These are phyloP conservation scores for Remersonia thermophila DNA, from an alignment of 2,329 filamentous ascomycete genomes.

Conservation along the genomic window DNA sequence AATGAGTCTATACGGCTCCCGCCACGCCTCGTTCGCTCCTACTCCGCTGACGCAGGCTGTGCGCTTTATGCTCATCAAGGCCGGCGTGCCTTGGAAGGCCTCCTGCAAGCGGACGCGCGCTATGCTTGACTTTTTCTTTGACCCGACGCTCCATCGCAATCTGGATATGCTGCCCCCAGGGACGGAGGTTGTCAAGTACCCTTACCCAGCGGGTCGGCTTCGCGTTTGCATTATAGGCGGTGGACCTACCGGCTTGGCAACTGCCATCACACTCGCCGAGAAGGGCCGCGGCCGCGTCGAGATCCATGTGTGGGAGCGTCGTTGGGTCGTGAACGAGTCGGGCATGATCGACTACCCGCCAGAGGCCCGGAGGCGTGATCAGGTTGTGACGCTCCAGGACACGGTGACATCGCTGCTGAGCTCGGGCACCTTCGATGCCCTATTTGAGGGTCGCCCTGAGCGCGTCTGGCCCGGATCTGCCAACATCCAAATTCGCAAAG, in stretches of 20 bases:
- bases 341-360: constrained; percentile 21
- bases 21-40: constrained; percentile 20
- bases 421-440: constrained; percentile 18
- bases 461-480: constrained; percentile 25
- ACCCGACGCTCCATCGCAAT: constrained; percentile 22
- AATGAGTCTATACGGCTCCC: constrained; percentile 18
- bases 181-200: constrained; percentile 15
- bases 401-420: constrained; percentile 22
- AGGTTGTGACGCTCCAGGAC: constrained; percentile 26
- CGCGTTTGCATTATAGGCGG: constrained; percentile 23
- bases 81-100: constrained; percentile 15
- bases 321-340: constrained; percentile 19
- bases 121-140: constrained; percentile 26
- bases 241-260: constrained; percentile 22
- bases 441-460: constrained; percentile 24
- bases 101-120: constrained; percentile 16
- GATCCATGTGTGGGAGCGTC: constrained; percentile 25
- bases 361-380: constrained; percentile 21
- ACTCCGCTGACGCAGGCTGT: constrained; percentile 23
- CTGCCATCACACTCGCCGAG: constrained; percentile 24
- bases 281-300: constrained; percentile 22
- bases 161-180: constrained; percentile 15
- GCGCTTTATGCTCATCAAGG: constrained; percentile 25
- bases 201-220: constrained; percentile 20
- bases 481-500: constrained; percentile 28